Evolutionary conservation across 768 basidiomycete species (phyloP), one percentile per base, ranked within the genome.

Genomic region (Serendipita vermifera): DNA sequence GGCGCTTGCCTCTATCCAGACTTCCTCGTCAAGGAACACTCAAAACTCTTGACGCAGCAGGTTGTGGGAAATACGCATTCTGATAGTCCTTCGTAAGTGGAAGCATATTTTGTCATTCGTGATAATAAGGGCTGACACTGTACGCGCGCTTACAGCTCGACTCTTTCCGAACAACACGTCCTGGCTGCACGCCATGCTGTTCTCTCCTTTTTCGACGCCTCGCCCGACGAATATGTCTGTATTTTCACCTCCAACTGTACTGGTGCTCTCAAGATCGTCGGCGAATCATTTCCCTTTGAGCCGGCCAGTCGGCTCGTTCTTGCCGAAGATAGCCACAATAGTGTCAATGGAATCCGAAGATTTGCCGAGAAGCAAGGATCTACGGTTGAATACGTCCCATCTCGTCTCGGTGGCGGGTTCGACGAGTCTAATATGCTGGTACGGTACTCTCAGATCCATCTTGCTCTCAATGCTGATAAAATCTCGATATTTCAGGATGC

Each of bases 31-130:
- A 75, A 74, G 35, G 77, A 79, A 6, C 85, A 88, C 61, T 73
- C 80, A 36, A 77, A 79, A 51, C 86, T 88, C 64, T 75, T 90
- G 31, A 78, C 73, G 36, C 71, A 70, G 51, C 78, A 68, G 63
- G 73, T 89, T 38, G 75, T 90, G 58, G 87, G 87, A 1, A 89
- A 90, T 65, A 88, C 87, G 1, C 87, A 90, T 66, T 89, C 87
- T 0, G 77, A 85, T 63, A 88, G 80, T 66, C 81, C 84, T 60
- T 83, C 83, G 87, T 83, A 35, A 14, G 56, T 33, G n/a, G n/a
- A n/a, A n/a, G n/a, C n/a, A n/a, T n/a, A n/a, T n/a, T n/a, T n/a
- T n/a, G n/a, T n/a, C n/a, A n/a, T n/a, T n/a, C n/a, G n/a, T n/a
- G n/a, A n/a, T n/a, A n/a, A n/a, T n/a, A n/a, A n/a, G n/a, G n/a